Evolutionary conservation across 164 flowering plant genomes (phyloP).

Genomic region (Piper longum): DNA sequence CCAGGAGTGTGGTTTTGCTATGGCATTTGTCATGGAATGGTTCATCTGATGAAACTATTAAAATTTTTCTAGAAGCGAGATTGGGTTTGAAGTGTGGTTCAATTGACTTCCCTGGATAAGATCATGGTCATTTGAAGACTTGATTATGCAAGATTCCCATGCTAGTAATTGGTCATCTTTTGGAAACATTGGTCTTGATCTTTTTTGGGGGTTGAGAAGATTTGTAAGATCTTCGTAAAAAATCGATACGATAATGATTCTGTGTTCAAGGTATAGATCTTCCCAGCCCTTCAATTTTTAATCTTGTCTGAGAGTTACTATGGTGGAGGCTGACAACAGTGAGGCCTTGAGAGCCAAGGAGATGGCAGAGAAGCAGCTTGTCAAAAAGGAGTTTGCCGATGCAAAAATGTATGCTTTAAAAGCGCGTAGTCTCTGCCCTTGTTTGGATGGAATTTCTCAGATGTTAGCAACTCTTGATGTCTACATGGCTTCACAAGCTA

Average conservation of each 20-base stretch:
- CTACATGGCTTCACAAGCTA: slow-evolving; percentile 23
- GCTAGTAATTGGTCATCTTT: neutral
- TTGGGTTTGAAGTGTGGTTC: neutral
- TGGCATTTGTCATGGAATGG: neutral
- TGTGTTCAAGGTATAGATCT: neutral
- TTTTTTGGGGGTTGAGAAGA: neutral
- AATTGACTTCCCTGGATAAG: neutral
- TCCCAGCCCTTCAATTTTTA: neutral
- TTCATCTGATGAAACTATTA: neutral
- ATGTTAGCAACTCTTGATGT: slow-evolving; percentile 37
- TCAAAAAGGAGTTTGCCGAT: slow-evolving; percentile 18
- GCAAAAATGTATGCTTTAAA: slow-evolving; percentile 53
- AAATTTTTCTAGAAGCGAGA: neutral
- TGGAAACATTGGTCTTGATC: neutral
- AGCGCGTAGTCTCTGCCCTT: slow-evolving; percentile 48
- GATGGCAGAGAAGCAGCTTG: slow-evolving; percentile 28
- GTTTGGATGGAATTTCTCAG: slow-evolving; percentile 39
- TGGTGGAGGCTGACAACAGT: slow-evolving; percentile 42
- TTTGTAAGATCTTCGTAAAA: no score
- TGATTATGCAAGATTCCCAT: no score
- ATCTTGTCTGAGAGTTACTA: neutral
- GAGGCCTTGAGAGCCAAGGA: slow-evolving; percentile 43
- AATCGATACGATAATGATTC: neutral
- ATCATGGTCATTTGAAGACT: neutral
- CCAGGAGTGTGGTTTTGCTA: neutral